Evolutionary conservation across 495 filamentous ascomycete genomes (phyloP), one percentile per base, ranked within the genome.

Genomic region (Neurospora africana): DNA sequence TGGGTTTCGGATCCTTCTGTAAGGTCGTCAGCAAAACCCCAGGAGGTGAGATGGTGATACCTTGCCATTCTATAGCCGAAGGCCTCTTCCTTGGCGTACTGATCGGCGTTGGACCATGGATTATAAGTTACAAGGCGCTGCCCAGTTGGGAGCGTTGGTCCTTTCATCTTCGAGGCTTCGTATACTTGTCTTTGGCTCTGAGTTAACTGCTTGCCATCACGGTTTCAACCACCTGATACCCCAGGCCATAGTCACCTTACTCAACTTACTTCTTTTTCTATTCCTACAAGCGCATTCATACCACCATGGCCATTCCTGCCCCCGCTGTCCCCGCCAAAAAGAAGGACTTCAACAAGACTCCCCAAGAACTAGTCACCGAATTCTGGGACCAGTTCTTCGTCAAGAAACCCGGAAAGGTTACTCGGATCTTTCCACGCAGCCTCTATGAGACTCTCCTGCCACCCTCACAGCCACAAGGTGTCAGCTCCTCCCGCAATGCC

Each of bases 351-450:
- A 74, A 37, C 74, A 78, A 78, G 74, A 77, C 78, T 8, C 78
- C 78, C 17, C 76, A 79, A 44, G 75, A 78, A 69, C 43, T 78
- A 15, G 72, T 79, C 41, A 21, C 30, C 68, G 76, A 78, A 33
- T 79, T 79, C 76, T 79, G 78, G 78, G 75, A 77, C 72, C 74
- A 73, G 71, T 79, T 74, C 71, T 77, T 77, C 74, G 37, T 74
- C 73, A 78, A 78, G 73, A 77, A 76, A 68, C 73, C 76, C 40
- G 78, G 78, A 58, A 77, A 78, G 73, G 76, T 79, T 33, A 79
- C 78, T 5, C 73, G 73, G 70, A 78, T 79, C 72, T 78, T 79
- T 65, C 78, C 78, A n/a, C 76, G 78, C 33, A 70, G 70, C 37
- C 75, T 79, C 10, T 79, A 79, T 41, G 72, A 72, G 41, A 77